These are phyloP conservation scores for Handroanthus guayacan DNA, from an alignment of 257 asterid species.

Conservation along the genomic window DNA sequence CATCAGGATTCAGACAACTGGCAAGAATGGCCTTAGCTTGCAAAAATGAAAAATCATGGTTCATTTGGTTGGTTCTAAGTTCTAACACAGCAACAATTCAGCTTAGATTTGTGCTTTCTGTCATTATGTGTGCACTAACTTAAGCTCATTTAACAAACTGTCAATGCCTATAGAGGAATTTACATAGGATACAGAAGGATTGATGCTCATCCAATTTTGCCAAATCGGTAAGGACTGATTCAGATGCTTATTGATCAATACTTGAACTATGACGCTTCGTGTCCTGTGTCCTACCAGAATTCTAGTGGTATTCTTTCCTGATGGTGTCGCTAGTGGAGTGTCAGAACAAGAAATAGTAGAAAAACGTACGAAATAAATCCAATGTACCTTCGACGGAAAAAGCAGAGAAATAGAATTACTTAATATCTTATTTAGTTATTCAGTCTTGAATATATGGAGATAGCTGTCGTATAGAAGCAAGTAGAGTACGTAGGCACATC, in stretches of 20 bases:
- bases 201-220: background rate
- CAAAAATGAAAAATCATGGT: too few species aligned
- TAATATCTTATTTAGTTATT: background rate
- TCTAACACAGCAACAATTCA: background rate
- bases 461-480: background rate
- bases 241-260: too few species aligned
- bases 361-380: background rate
- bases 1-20: too few species aligned
- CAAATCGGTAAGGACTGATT: too few species aligned
- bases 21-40: too few species aligned
- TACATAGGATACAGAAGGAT: background rate
- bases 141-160: background rate
- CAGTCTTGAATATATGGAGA: background rate
- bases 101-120: background rate
- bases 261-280: too few species aligned
- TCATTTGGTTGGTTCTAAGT: too few species aligned
- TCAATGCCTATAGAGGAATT: background rate
- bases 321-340: background rate
- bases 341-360: background rate
- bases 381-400: background rate
- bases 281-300: background rate
- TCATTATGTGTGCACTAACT: background rate
- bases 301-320: background rate
- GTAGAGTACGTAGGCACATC: background rate
- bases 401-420: background rate